phyloP scores from a whole-genome alignment of 2,329 filamentous ascomycete species.

The Aspergillus sp. region DNA sequence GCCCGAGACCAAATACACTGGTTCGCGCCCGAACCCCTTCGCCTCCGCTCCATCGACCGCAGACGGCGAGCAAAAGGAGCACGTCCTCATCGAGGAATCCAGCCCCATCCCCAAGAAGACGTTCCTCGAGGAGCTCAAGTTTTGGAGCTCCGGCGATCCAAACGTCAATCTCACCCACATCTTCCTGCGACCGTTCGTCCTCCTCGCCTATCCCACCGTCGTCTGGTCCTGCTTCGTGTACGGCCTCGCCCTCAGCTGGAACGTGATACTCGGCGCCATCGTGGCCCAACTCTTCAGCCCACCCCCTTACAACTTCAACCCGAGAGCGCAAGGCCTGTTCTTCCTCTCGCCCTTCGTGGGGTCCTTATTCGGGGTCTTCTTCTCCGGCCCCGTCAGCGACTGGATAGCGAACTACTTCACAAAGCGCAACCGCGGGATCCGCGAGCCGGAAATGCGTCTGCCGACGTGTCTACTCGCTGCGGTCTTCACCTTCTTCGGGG shows the following conservation, averaged over 20 bases:
- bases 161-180: neutral
- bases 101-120: neutral
- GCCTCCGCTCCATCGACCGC: neutral
- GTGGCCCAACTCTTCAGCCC: conserved; percentile 3
- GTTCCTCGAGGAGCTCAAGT: neutral
- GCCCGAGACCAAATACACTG: conserved; percentile 2
- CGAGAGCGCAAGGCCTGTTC: neutral
- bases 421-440: conserved; percentile 39
- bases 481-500: conserved; percentile 22
- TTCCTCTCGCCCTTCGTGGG: neutral
- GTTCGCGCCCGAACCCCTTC: neutral
- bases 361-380: neutral
- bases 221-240: conserved; percentile 5
- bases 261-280: neutral
- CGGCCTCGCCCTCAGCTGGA: conserved; percentile 5
- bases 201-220: conserved; percentile 1
- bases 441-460: conserved; percentile 42
- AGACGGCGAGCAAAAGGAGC: neutral
- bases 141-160: neutral
- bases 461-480: conserved; percentile 23
- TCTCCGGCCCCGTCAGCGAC: neutral
- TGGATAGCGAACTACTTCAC: conserved; percentile 21
- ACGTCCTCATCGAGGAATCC: neutral
- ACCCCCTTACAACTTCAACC: conserved; percentile 1
- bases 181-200: conserved; percentile 1